phyloP scores from a whole-genome alignment of 2,329 filamentous ascomycete species.

The Drechmeria coniospora region DNA sequence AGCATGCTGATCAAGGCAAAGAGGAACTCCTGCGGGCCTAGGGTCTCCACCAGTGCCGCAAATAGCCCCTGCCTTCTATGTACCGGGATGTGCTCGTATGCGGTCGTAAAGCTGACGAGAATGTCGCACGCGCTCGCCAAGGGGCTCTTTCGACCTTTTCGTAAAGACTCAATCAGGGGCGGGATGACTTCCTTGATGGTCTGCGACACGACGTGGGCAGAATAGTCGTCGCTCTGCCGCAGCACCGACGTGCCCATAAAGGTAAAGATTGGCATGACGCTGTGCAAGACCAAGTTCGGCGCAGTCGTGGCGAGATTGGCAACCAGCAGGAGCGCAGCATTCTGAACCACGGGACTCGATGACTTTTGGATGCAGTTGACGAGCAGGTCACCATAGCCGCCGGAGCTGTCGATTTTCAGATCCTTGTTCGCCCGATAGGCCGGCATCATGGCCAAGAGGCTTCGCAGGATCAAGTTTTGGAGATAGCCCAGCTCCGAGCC shows the following conservation, averaged over 20 bases:
- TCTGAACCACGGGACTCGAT: constrained; percentile 84
- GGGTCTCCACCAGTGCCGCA: constrained; percentile 65
- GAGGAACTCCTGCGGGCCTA: constrained; percentile 75
- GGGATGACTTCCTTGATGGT: constrained; percentile 92
- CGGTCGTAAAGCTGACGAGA: constrained; percentile 87
- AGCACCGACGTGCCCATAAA: constrained; percentile 91
- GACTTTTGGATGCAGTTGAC: constrained; percentile 91
- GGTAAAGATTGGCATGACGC: constrained; percentile 97
- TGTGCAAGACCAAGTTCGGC: constrained; percentile 84
- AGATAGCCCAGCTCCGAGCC: constrained; percentile 83
- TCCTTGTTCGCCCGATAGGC: constrained; percentile 47
- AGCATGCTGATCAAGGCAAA: constrained; percentile 81
- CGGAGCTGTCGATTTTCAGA: constrained; percentile 58
- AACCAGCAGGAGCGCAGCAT: constrained; percentile 74
- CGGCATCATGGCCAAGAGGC: constrained; percentile 71
- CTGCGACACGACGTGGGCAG: constrained; percentile 86
- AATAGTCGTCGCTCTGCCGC: constrained; percentile 90
- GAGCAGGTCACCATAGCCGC: constrained; percentile 75
- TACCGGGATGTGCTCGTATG: constrained; percentile 87
- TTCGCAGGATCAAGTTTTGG: constrained; percentile 69
- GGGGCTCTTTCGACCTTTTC: constrained; percentile 61
- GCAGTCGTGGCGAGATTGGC: constrained; percentile 75
- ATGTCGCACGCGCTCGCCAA: constrained; percentile 76
- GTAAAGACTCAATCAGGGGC: constrained; percentile 71
- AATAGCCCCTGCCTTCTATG: constrained; percentile 76